These are phyloP conservation scores for Talaromyces islandicus DNA, from an alignment of 2,329 filamentous ascomycete species.

Conservation along the genomic window DNA sequence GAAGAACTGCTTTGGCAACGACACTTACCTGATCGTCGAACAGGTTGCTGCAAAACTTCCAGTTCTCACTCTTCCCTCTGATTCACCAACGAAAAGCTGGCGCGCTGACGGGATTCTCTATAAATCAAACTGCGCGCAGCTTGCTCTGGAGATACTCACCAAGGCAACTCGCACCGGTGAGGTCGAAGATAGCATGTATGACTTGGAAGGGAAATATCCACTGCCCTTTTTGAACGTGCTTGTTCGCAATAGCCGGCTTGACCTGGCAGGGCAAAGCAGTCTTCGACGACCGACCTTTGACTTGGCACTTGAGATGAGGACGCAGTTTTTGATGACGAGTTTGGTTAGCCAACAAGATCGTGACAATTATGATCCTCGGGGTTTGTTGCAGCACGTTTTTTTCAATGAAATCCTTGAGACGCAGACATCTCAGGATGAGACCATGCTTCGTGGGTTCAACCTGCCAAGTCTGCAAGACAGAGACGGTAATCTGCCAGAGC, in stretches of 20 bases:
- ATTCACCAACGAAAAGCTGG: slow-evolving; percentile 18
- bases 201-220: slow-evolving; percentile 29
- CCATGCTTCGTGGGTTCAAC: slow-evolving; percentile 21
- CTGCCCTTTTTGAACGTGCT: slow-evolving; percentile 29
- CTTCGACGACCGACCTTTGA: slow-evolving; percentile 40
- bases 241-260: slow-evolving; percentile 9
- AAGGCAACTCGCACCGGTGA: slow-evolving; percentile 17
- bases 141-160: slow-evolving; percentile 36
- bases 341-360: slow-evolving; percentile 29
- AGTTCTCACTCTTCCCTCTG: slow-evolving; percentile 15
- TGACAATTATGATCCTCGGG: slow-evolving; percentile 33
- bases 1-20: slow-evolving; percentile 20
- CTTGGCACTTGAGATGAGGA: slow-evolving; percentile 49
- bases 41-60: slow-evolving; percentile 26
- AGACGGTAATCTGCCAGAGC: slow-evolving; percentile 31
- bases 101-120: slow-evolving; percentile 34
- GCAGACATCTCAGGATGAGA: slow-evolving; percentile 12
- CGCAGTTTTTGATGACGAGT: slow-evolving; percentile 47
- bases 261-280: slow-evolving; percentile 30
- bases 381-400: slow-evolving; percentile 38
- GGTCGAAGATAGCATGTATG: slow-evolving; percentile 17
- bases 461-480: slow-evolving; percentile 31
- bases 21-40: slow-evolving; percentile 31
- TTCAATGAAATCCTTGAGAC: slow-evolving; percentile 19
- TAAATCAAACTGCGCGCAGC: slow-evolving; percentile 36